Evolutionary conservation across 352 stramenopile genomes (phyloP).

Genomic region (Aphanomyces cochlioides): DNA sequence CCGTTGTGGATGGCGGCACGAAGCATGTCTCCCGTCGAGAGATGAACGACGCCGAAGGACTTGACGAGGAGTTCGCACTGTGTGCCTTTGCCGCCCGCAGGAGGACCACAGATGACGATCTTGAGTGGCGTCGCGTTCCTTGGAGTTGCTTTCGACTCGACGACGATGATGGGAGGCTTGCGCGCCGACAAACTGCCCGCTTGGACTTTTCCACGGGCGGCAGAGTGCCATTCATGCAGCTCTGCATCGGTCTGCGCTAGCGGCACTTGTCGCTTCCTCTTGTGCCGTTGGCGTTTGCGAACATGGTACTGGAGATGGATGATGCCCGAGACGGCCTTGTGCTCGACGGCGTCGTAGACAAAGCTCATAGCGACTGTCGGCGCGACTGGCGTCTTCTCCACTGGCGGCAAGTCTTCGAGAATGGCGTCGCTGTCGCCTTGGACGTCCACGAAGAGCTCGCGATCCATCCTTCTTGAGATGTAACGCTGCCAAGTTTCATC

Average conservation of each 20-base stretch:
- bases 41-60: constrained; percentile 86
- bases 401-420: constrained; percentile 17
- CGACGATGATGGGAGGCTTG: background rate
- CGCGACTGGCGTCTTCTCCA: constrained; percentile 6
- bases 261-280: background rate
- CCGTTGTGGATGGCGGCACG: constrained; percentile 65
- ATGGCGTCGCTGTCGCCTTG: constrained; percentile 2
- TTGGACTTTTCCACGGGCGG: constrained; percentile 3
- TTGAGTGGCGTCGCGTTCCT: constrained; percentile 30
- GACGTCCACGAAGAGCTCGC: background rate
- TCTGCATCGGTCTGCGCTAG: background rate
- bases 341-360: constrained; percentile 27
- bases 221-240: background rate
- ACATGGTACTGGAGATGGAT: constrained; percentile 27
- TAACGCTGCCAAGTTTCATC: background rate
- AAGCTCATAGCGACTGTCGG: constrained; percentile 18
- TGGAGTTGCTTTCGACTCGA: background rate
- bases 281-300: background rate
- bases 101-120: constrained; percentile 58
- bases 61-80: constrained; percentile 88
- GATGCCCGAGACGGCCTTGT: constrained; percentile 17
- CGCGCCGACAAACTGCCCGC: background rate
- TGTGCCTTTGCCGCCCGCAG: constrained; percentile 94
- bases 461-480: background rate
- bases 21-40: constrained; percentile 91